Base-by-base conservation (phyloP, 1,284 basidiomycete genomes). In the Marasmius sp. region DNA sequence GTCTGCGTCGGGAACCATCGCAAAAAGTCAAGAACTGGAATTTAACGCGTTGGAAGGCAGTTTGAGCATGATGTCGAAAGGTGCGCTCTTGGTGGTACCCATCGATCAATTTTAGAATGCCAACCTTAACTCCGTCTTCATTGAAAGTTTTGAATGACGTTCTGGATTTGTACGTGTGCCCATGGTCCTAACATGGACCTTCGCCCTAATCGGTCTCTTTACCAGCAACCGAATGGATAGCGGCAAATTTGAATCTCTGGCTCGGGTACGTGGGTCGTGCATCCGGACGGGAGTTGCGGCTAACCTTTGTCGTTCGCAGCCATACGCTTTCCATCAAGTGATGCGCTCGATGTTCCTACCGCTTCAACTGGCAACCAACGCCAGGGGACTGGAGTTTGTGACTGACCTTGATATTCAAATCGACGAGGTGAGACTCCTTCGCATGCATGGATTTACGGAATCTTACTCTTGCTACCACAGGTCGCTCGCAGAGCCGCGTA, bases 11-110 rank as follows among this genome's bases (percentile, higher is more conserved):
- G 83, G 85, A 8, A 80, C 81, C 7, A 80, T 94, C 48, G 80
- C 81, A 5, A 84, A 83, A 66, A 82, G 85, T 18, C 85, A 90
- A 65, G 89, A 91, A 65, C 83, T 93, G 52, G 93, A 94, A 73
- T 92, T 92, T 71, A 85, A 83, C 65, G 92, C 92, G 6, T 80
- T 96, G 22, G 88, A 90, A 68, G 91, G 91, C 2, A 92, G 89
- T 71, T 75, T 96, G 60, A 89, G 85, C 63, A 94, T 95, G 90
- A 96, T 94, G 90, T 89, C 88, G n/a, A 92, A 92, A 80, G 89
- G 88, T 84, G 49, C 39, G 67, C 48, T n/a, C 5, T 12, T 14
- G 58, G 58, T 14, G 58, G 58, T 54, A 20, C 10, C 22, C 45
- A 14, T 18, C 57, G 27, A 27, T 27, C 5, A 27, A 27, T 37